Evolutionary conservation across 148 eudicot species (phyloP), one percentile per base, ranked within the genome.

Genomic region (Persicaria tinctoria): DNA sequence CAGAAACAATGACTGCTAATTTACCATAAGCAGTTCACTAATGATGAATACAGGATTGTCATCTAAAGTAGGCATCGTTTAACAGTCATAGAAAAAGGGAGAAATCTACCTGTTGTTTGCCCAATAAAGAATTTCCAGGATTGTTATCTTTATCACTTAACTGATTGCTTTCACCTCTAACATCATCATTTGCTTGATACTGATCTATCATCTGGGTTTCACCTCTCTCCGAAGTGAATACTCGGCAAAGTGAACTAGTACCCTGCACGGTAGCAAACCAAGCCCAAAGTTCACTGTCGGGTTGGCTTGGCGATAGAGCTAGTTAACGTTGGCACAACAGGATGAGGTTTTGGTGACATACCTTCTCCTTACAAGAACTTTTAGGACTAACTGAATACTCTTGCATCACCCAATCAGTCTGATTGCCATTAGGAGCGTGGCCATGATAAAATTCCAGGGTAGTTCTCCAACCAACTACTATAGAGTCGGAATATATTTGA

Each of bases 331-430:
- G 71, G 73, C 70, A 71, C 27, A 75, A 66, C 46, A 44, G 27
- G 70, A 73, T 51, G 45, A 70, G 73, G 6, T 46, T 23, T 51
- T 44, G 41, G 53, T 10, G 12, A 8, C 14, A 49, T 85, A 87
- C 93, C 91, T 83, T 82, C 73, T 48, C 45, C 56, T 74, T 79
- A 60, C 46, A 54, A 51, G 54, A 23, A 55, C 76, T 84, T 6
- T 77, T 77, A 3, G 6, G 74, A 41, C 82, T 72, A 64, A 84
- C 75, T 72, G 51, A 75, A 76, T 86, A 90, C 84, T 88, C 88
- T 78, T 86, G 94, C 89, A 88, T 87, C 70, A 87, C 46, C 88
- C 88, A 90, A 76, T 81, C 75, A 49, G 91, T 88, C 82, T 45
- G 78, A 59, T 68, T 78, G 18, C 71, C 81, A 45, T 70, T 5